phyloP scores from a whole-genome alignment of 2,329 filamentous ascomycete species.

The Calcarisporium arbuscula region DNA sequence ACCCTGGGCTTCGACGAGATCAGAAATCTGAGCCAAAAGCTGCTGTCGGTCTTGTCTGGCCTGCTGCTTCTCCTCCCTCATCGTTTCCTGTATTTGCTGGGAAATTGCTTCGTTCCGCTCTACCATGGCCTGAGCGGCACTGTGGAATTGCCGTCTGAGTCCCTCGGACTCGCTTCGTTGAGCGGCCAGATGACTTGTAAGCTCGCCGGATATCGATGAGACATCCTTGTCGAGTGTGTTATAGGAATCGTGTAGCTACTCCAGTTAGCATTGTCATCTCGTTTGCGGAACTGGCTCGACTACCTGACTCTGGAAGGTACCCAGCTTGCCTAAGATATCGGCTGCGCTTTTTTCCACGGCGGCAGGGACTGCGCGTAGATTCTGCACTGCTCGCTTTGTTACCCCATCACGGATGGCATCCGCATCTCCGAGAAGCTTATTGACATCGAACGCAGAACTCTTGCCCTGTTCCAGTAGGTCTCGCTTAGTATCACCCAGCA shows the following conservation, averaged over 20 bases:
- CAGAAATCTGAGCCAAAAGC: slow-evolving; percentile 69
- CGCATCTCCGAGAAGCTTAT: slow-evolving; percentile 85
- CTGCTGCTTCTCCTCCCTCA: slow-evolving; percentile 70
- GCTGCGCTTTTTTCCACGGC: slow-evolving; percentile 85
- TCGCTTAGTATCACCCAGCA: slow-evolving; percentile 61
- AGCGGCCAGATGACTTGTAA: slow-evolving; percentile 65
- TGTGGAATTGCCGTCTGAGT: slow-evolving; percentile 65
- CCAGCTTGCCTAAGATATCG: slow-evolving; percentile 81
- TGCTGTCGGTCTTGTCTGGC: slow-evolving; percentile 67
- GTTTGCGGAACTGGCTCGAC: slow-evolving; percentile 18
- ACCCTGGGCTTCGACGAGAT: slow-evolving; percentile 68
- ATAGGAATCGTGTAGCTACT: slow-evolving; percentile 74
- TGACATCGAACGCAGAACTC: slow-evolving; percentile 76
- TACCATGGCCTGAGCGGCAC: slow-evolving; percentile 61
- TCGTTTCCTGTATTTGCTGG: slow-evolving; percentile 56
- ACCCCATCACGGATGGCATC: slow-evolving; percentile 80
- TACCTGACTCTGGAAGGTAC: slow-evolving; percentile 68
- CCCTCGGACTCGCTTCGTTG: slow-evolving; percentile 72
- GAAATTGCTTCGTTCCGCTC: slow-evolving; percentile 63
- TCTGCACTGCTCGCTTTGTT: slow-evolving; percentile 78
- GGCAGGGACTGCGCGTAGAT: slow-evolving; percentile 72
- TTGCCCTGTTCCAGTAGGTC: slow-evolving; percentile 63
- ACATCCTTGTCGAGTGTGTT: slow-evolving; percentile 78
- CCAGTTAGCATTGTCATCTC: slow-evolving; percentile 1
- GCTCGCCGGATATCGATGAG: slow-evolving; percentile 75